A percentile compares a stretch with the other conserved stretches of the same genome.
Evolutionary conservation across 1,139 yeast species (phyloP).

Genomic region (Nakaseomyces sp.): DNA sequence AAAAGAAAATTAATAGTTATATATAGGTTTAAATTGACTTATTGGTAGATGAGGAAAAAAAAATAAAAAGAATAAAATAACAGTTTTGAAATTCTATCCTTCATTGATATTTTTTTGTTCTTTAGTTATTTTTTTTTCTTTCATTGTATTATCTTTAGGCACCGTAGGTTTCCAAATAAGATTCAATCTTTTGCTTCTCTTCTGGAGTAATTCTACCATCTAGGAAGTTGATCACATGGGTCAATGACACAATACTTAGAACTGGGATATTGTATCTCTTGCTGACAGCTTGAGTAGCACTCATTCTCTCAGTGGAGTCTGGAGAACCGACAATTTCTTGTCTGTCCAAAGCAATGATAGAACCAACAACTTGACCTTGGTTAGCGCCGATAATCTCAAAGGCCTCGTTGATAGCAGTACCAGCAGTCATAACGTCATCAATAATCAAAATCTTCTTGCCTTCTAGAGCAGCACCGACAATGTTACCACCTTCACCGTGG

Average conservation of each 20-base stretch:
- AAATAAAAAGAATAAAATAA: too few species aligned
- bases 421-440: slow-evolving; percentile 98
- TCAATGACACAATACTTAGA: slow-evolving; percentile 64
- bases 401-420: slow-evolving; percentile 95
- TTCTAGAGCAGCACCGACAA: slow-evolving; percentile 73
- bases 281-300: slow-evolving; percentile 78
- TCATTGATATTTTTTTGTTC: not conserved
- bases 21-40: not conserved
- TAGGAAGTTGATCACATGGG: slow-evolving; percentile 63
- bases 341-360: slow-evolving; percentile 88
- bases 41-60: too few species aligned
- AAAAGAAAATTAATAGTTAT: not conserved
- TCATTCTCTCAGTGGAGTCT: slow-evolving; percentile 36
- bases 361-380: slow-evolving; percentile 69
- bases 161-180: slow-evolving; percentile 44
- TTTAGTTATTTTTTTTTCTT: not conserved
- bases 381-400: slow-evolving; percentile 65
- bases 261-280: slow-evolving; percentile 74
- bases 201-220: slow-evolving; percentile 45
- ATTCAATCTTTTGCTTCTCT: slow-evolving; percentile 47
- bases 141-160: slow-evolving; percentile 13
- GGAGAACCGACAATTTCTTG: slow-evolving; percentile 70
- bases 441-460: slow-evolving; percentile 72
- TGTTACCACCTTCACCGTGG: slow-evolving; percentile 96
- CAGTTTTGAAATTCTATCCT: not conserved